Evolutionary conservation across 495 filamentous ascomycete genomes (phyloP).

Genomic region (Penicillium nucicola): DNA sequence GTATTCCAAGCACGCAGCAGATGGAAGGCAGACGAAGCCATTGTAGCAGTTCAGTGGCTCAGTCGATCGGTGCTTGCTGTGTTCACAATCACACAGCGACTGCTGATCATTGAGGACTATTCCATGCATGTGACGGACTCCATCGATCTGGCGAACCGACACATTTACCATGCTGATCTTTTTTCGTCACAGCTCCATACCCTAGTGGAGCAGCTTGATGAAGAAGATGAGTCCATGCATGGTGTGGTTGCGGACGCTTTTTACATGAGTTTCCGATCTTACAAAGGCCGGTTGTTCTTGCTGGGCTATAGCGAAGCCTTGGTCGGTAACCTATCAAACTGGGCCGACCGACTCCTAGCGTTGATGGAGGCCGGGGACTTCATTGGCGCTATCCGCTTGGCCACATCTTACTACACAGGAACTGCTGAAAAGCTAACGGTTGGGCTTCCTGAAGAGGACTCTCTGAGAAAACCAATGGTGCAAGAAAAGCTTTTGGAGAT

Average conservation of each 20-base stretch:
- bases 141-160: conserved; percentile 85
- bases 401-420: conserved; percentile 87
- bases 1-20: conserved; percentile 79
- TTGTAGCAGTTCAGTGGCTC: conserved; percentile 95
- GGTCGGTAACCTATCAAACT: conserved; percentile 89
- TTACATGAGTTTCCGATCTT: conserved; percentile 92
- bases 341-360: conserved; percentile 95
- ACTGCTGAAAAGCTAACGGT: conserved; percentile 87
- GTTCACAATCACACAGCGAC: conserved; percentile 86
- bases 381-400: conserved; percentile 83
- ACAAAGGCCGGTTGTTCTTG: conserved; percentile 91
- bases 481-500: conserved; percentile 88
- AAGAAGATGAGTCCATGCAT: conserved; percentile 86
- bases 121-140: conserved; percentile 88
- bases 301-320: conserved; percentile 87
- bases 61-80: conserved; percentile 90
- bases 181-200: conserved; percentile 80
- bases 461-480: conserved; percentile 74
- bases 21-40: conserved; percentile 92
- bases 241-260: conserved; percentile 97
- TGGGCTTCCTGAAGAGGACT: conserved; percentile 84
- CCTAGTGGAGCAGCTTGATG: conserved; percentile 84
- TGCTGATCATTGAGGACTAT: conserved; percentile 89
- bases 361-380: conserved; percentile 95
- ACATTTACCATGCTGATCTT: conserved; percentile 86